Percentiles rank a stretch among this genome's conserved stretches.
Conservation (phyloP, 768 basidiomycete genomes). For the Kwoniella mangroviensis region DNA sequence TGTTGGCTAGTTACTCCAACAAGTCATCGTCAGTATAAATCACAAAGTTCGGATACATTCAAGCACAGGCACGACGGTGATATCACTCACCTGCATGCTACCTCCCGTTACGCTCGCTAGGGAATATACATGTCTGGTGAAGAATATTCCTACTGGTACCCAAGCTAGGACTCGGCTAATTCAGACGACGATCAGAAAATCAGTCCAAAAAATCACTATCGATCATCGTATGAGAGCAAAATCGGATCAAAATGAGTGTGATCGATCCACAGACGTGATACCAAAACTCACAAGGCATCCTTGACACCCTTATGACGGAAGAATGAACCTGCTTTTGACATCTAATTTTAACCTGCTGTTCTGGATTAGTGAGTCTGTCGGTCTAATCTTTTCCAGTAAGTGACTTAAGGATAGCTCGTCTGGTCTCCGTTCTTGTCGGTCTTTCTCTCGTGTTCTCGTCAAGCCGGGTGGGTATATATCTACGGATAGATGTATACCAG, state of each 20-base stretch:
- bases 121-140: conserved; percentile 56
- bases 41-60: no score
- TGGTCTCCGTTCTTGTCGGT: no score
- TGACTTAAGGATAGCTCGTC: no score
- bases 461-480: no score
- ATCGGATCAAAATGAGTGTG: no score
- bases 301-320: conserved; percentile 21
- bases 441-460: no score
- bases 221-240: no score
- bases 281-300: conserved; percentile 28
- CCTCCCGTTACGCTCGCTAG: conserved; percentile 53
- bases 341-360: neutral
- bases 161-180: conserved; percentile 49
- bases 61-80: neutral
- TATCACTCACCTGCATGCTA: conserved; percentile 51
- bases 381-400: no score
- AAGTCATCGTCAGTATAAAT: neutral
- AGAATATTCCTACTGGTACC: conserved; percentile 57
- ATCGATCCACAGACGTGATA: no score
- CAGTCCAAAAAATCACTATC: no score
- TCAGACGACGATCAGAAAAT: neutral
- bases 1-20: conserved; percentile 49
- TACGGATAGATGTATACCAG: no score
- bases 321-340: conserved; percentile 22
- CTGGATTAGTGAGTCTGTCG: no score